Conservation (phyloP, 2,329 filamentous ascomycete genomes). For the Biscogniauxia sp. region DNA sequence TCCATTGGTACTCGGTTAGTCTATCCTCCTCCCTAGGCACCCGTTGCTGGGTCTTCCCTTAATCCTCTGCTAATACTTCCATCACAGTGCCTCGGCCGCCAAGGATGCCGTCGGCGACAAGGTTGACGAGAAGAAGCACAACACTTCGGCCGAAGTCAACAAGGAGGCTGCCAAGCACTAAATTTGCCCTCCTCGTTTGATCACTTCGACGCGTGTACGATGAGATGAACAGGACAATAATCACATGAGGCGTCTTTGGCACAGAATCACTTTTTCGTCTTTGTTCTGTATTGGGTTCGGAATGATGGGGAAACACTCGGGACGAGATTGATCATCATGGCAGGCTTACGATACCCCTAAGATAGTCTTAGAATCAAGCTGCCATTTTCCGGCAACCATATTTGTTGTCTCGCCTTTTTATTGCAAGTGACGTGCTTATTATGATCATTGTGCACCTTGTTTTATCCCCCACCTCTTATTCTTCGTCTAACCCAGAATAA, state of each 20-base stretch:
- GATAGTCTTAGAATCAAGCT: constrained; percentile 32
- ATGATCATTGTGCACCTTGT: too few species aligned
- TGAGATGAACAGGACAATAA: constrained; percentile 17
- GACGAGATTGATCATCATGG: constrained; percentile 10
- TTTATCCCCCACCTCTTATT: constrained; percentile 1
- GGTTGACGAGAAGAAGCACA: constrained; percentile 39
- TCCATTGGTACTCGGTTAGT: constrained; percentile 52
- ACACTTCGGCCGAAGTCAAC: constrained; percentile 34
- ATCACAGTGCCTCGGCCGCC: constrained; percentile 42
- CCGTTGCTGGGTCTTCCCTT: accelerated
- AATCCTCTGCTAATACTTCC: constrained; percentile 26
- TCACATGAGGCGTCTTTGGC: constrained; percentile 14
- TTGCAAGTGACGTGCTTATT: background rate
- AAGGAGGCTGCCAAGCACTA: constrained; percentile 38
- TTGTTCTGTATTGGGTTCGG: constrained; percentile 15
- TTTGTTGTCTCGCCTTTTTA: background rate
- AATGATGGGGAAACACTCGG: constrained; percentile 18
- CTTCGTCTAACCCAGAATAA: too few species aligned
- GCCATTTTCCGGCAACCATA: constrained; percentile 13
- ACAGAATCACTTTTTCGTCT: constrained; percentile 16
- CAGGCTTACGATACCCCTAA: constrained; percentile 32
- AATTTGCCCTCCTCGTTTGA: constrained; percentile 4
- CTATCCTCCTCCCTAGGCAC: background rate
- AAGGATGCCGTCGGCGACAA: constrained; percentile 50
- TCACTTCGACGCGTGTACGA: constrained; percentile 22